Conservation (phyloP, 768 basidiomycete species). For the Cantharellus anzutake region DNA sequence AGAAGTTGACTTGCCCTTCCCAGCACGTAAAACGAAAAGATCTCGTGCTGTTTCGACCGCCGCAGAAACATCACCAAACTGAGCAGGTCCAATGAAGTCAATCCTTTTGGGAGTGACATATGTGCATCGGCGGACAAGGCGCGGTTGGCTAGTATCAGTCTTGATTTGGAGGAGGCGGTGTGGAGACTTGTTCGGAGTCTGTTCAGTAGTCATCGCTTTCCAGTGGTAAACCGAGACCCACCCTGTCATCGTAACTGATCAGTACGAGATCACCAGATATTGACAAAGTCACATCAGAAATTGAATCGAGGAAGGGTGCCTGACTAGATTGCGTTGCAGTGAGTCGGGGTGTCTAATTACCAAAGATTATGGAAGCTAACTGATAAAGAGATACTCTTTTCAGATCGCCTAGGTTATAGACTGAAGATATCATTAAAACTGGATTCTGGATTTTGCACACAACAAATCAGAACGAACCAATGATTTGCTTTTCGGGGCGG, state of each 20-base stretch:
- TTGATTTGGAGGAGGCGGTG: slow-evolving; percentile 64
- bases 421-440: slow-evolving; percentile 17
- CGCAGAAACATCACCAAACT: slow-evolving; percentile 58
- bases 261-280: slow-evolving; percentile 40
- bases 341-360: background rate
- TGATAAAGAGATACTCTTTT: too few species aligned
- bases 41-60: slow-evolving; percentile 23
- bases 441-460: too few species aligned
- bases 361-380: background rate
- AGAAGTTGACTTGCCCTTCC: slow-evolving; percentile 26
- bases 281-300: slow-evolving; percentile 48
- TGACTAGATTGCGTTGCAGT: slow-evolving; percentile 15
- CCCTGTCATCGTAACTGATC: slow-evolving; percentile 52
- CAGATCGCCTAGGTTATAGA: slow-evolving; percentile 28
- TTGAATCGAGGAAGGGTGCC: slow-evolving; percentile 53
- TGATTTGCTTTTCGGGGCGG: slow-evolving; percentile 49
- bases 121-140: slow-evolving; percentile 36
- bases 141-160: slow-evolving; percentile 4
- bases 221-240: slow-evolving; percentile 14
- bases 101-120: slow-evolving; percentile 50
- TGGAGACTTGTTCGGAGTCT: slow-evolving; percentile 19
- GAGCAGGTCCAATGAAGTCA: slow-evolving; percentile 67
- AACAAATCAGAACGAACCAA: slow-evolving; percentile 27
- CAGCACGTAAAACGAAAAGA: slow-evolving; percentile 32
- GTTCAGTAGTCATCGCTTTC: background rate